These are phyloP conservation scores for Colletotrichum sp. DNA, from an alignment of 2,329 filamentous ascomycete genomes.

Conservation along the genomic window DNA sequence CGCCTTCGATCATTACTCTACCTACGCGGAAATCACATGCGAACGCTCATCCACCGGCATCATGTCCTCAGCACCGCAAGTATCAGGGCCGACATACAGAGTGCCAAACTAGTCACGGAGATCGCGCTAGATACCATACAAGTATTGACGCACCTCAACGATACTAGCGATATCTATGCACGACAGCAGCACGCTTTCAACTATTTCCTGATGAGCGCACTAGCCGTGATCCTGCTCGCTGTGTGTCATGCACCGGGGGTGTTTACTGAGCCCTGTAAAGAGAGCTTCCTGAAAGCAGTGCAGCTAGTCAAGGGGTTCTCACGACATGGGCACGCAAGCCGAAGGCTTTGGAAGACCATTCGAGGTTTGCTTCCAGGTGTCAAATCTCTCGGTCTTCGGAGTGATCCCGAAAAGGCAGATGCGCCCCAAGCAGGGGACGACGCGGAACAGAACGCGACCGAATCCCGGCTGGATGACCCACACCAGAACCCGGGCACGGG, in stretches of 20 bases:
- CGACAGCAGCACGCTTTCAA: constrained; percentile 44
- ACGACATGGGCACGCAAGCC: constrained; percentile 33
- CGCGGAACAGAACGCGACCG: constrained; percentile 16
- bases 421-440: background rate
- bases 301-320: constrained; percentile 37
- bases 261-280: constrained; percentile 41
- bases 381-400: constrained; percentile 28
- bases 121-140: constrained; percentile 36
- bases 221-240: constrained; percentile 46
- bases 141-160: constrained; percentile 40
- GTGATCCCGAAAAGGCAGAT: constrained; percentile 15
- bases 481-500: background rate
- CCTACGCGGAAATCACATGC: constrained; percentile 49
- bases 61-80: constrained; percentile 42
- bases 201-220: constrained; percentile 43
- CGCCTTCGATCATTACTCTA: constrained; percentile 47
- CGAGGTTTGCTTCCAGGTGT: constrained; percentile 36
- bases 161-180: constrained; percentile 40
- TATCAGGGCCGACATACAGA: constrained; percentile 38
- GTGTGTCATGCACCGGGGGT: constrained; percentile 47
- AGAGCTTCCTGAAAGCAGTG: constrained; percentile 35
- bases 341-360: constrained; percentile 40
- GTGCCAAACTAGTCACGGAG: constrained; percentile 44
- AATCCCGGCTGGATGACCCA: background rate
- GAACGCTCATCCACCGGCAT: constrained; percentile 49